Base-by-base conservation (phyloP, 495 filamentous ascomycete genomes). In the Aspergillus kassunensis region DNA sequence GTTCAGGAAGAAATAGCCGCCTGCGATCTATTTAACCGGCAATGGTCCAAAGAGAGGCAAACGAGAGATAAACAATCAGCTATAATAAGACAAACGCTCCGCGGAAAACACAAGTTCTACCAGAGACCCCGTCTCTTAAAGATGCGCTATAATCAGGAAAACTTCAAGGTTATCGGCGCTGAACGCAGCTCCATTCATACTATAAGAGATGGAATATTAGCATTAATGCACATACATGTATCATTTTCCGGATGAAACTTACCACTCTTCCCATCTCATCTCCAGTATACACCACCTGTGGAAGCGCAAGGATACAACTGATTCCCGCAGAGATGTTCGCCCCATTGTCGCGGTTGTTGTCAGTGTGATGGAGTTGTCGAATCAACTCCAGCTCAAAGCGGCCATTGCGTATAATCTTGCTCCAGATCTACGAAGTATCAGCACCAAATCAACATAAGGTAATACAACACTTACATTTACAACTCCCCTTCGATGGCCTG, bases 111-210 rank as follows among this genome's bases (percentile, higher is more conserved):
- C 12, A 13, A 18, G 9, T 5, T 44, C 42, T 44, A 31, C 33
- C 13, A 11, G 23, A 43, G 8, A 43, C 4, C n/a, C 8, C 23
- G 19, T 12, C 18, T 40, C 12, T 40, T 12, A 19, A 13, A 37
- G 18, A 21, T 21, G 20, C 37, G 7, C 16, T 3, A 23, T 21
- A 5, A 12, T 40, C 30, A 33, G 7, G 3, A 33, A 11, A 10
- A 10, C 7, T 11, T 11, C 25, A 15, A 21, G 20, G 40, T 64
- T 56, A 74, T 33, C 63, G 70, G 50, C 84, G 70, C 59, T 88
- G 86, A n/a, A 92, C 79, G 62, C 89, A 83, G 58, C 88, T 88
- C 90, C 90, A 95, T 69, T 95, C 88, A 65, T 90, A 93, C 88
- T 92, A 34, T 11, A 44, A 15, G 35, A 44, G n/a, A n/a, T n/a